phyloP scores from a whole-genome alignment of 257 asterid genomes.

The Linaria vulgaris region DNA sequence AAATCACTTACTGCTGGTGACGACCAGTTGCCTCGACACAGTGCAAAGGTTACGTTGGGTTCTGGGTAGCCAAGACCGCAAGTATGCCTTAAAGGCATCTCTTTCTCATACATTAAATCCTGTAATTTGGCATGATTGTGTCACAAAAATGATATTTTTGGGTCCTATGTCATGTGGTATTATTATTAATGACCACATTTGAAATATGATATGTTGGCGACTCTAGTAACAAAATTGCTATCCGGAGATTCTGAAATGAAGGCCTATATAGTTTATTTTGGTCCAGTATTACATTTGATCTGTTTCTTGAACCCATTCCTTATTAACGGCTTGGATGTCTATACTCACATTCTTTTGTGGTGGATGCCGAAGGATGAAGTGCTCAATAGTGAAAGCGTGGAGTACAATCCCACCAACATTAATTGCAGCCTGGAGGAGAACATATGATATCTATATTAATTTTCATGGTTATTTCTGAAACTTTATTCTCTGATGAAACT shows the following conservation, averaged over 20 bases:
- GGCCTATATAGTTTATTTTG: background rate
- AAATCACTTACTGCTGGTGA: slow-evolving; percentile 84
- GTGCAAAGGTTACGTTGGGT: slow-evolving; percentile 84
- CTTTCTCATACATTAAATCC: slow-evolving; percentile 67
- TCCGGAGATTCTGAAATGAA: background rate
- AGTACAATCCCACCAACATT: slow-evolving; percentile 72
- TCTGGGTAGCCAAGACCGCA: slow-evolving; percentile 92
- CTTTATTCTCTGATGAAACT: background rate
- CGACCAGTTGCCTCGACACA: slow-evolving; percentile 94
- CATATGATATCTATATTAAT: slow-evolving; percentile 13
- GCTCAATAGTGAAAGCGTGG: slow-evolving; percentile 79
- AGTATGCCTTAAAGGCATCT: slow-evolving; percentile 64
- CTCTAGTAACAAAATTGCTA: background rate
- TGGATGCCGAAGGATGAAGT: slow-evolving; percentile 84
- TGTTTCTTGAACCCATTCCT: background rate
- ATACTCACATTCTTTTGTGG: slow-evolving; percentile 64
- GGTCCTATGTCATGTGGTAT: background rate
- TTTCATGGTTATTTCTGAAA: slow-evolving; percentile 12
- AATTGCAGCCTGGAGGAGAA: slow-evolving; percentile 60
- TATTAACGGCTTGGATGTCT: slow-evolving; percentile 6
- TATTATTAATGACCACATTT: background rate
- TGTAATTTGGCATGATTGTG: slow-evolving; percentile 26
- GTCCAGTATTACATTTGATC: slow-evolving; percentile 14
- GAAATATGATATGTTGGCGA: background rate
- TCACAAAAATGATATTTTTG: slow-evolving; percentile 12